phyloP scores from a whole-genome alignment of 352 stramenopile genomes.

The Achlya hypogyna region DNA sequence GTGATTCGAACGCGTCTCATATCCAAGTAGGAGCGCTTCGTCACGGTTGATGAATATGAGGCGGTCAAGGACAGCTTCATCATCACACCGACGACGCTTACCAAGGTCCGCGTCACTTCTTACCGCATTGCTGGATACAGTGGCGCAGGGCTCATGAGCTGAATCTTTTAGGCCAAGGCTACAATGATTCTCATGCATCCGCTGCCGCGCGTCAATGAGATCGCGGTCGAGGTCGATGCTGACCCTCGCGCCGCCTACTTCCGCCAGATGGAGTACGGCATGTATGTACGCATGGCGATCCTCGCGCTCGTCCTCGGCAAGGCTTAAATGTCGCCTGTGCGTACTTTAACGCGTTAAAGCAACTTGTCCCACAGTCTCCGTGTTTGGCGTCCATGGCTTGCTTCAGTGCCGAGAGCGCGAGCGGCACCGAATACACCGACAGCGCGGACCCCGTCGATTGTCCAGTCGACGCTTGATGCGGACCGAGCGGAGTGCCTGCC shows the following conservation, averaged over 20 bases:
- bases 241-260: slow-evolving; percentile 96
- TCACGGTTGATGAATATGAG: slow-evolving; percentile 90
- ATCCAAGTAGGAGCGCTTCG: slow-evolving; percentile 89
- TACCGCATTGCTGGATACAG: no score
- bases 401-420: no score
- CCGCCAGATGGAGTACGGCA: slow-evolving; percentile 96
- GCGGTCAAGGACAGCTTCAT: slow-evolving; percentile 87
- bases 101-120: slow-evolving; percentile 19
- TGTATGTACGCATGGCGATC: slow-evolving; percentile 98
- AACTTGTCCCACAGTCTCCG: no score
- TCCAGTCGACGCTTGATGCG: no score
- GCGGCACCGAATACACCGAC: no score
- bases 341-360: no score
- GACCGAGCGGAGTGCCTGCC: no score
- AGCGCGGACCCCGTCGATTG: no score
- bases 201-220: slow-evolving; percentile 96
- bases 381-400: no score
- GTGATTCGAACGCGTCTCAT: background rate
- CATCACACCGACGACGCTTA: slow-evolving; percentile 62
- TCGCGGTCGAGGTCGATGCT: slow-evolving; percentile 92
- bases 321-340: slow-evolving; percentile 33
- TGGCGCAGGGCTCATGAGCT: no score
- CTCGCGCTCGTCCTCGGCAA: slow-evolving; percentile 89
- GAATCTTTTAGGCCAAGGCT: slow-evolving; percentile 54
- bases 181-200: slow-evolving; percentile 97